Evolutionary conservation across 2,329 filamentous ascomycete species (phyloP).

Genomic region (Teratosphaeria epicoccoides): DNA sequence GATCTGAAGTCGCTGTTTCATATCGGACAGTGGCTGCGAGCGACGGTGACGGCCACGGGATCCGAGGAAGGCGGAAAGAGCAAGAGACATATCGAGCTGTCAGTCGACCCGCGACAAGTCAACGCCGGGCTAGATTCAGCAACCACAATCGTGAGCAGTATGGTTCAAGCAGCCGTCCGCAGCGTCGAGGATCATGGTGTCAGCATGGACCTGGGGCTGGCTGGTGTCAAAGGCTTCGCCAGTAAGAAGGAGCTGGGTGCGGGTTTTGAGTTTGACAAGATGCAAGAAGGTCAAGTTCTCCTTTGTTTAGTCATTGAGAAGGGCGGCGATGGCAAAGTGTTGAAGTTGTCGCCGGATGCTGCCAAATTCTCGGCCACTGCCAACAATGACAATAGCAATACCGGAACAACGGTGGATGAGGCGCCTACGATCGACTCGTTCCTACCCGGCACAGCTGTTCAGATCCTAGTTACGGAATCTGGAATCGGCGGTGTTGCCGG

Average conservation of each 20-base stretch:
- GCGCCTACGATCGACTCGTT: conserved; percentile 84
- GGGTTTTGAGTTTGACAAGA: conserved; percentile 50
- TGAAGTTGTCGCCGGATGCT: conserved; percentile 70
- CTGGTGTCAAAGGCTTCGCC: conserved; percentile 70
- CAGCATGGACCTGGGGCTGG: conserved; percentile 81
- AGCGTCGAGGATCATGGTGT: conserved; percentile 96
- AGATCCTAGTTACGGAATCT: conserved; percentile 70
- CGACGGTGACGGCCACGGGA: conserved; percentile 67
- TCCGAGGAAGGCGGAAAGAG: conserved; percentile 53
- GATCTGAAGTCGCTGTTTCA: conserved; percentile 66
- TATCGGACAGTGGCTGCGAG: conserved; percentile 79
- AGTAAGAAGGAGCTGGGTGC: conserved; percentile 69
- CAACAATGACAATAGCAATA: conserved; percentile 9
- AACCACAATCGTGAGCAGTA: conserved; percentile 63
- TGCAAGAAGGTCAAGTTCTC: conserved; percentile 76
- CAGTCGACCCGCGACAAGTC: conserved; percentile 65
- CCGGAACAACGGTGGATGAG: conserved; percentile 43
- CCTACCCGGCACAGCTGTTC: conserved; percentile 81
- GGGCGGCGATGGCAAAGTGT: conserved; percentile 66
- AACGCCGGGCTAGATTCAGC: conserved; percentile 65
- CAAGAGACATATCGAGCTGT: conserved; percentile 78
- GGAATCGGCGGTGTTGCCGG: conserved; percentile 66
- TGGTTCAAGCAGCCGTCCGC: conserved; percentile 74
- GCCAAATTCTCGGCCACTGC: conserved; percentile 27
- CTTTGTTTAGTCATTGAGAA: conserved; percentile 71